Percentiles rank a stretch among this genome's conserved stretches.
Evolutionary conservation across 345 rosid genomes (phyloP).

Genomic region (Dimocarpus longan): DNA sequence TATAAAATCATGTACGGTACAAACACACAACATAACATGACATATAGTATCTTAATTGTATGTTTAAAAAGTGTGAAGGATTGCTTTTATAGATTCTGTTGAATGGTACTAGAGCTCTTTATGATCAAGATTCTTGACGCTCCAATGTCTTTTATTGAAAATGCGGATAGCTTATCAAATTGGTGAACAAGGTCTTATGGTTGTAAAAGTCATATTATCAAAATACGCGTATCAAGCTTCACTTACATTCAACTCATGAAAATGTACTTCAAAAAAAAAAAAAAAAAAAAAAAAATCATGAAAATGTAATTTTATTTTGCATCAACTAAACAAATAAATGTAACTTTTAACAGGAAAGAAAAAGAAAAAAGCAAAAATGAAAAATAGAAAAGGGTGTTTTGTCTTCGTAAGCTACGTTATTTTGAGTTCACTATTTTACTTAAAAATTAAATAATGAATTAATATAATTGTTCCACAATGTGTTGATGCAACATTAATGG

Average conservation of each 20-base stretch:
- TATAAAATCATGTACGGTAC: too few species aligned
- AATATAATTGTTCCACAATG: too few species aligned
- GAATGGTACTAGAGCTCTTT: neutral
- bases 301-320: too few species aligned
- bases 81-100: neutral
- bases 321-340: neutral
- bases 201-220: neutral
- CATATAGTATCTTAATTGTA: neutral
- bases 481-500: too few species aligned
- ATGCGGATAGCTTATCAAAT: neutral
- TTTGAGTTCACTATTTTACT: too few species aligned
- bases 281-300: neutral
- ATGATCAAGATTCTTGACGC: neutral
- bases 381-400: too few species aligned
- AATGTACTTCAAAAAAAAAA: too few species aligned
- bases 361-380: too few species aligned
- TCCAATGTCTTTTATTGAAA: neutral
- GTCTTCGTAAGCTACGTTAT: too few species aligned
- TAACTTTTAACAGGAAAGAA: too few species aligned
- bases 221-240: neutral
- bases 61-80: neutral
- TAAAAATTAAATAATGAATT: too few species aligned
- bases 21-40: too few species aligned
- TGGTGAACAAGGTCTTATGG: neutral
- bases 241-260: neutral